Base-by-base conservation (phyloP, 2,329 filamentous ascomycete species). In the Cordyceps farinosa region DNA sequence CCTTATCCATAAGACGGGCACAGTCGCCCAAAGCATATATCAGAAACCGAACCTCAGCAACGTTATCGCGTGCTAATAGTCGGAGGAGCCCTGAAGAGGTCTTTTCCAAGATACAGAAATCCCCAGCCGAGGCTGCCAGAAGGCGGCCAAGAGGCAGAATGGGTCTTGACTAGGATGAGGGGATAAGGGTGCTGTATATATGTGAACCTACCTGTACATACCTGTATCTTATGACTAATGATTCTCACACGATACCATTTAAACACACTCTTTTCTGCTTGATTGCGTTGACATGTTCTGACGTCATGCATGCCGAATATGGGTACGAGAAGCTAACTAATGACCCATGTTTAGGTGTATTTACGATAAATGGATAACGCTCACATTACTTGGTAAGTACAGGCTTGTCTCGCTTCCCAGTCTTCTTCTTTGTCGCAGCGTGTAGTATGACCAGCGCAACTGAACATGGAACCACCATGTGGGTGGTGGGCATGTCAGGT, bases 101-200 rank as follows among this genome's bases (percentile, higher is more conserved):
- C 62, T 65, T 77, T 45, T 79, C 79, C 61, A 80, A 79, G 66
- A 77, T 84, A 67, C 80, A 80, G 65, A 84, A 84, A 69, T 70
- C 77, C 61, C 70, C 72, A 64, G 70, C 76, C 62, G 80, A 82
- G 65, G 66, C 72, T 32, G 66, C 69, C 59, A 75, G 79, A 69
- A 76, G 74, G 64, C 77, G 78, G 70, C 73, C 75, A 1, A 78
- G 74, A 66, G 73, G 73, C 65, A 76, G 76, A 66, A 79, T 75
- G 68, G 74, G 75, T 69, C 61, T 74, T 70, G 74, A 75, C 70
- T 79, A 79, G 75, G 70, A 71, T 42, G 65, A 68, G 68, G 68
- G 65, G 70, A 66, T 52, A 69, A 70, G 69, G 68, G 64, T 67
- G 69, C 69, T 78, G 76, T 78, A 77, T 75, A 77, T 78, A 77